These are phyloP conservation scores for Calonectria leucothoes DNA, from an alignment of 2,329 filamentous ascomycete species.

Conservation along the genomic window DNA sequence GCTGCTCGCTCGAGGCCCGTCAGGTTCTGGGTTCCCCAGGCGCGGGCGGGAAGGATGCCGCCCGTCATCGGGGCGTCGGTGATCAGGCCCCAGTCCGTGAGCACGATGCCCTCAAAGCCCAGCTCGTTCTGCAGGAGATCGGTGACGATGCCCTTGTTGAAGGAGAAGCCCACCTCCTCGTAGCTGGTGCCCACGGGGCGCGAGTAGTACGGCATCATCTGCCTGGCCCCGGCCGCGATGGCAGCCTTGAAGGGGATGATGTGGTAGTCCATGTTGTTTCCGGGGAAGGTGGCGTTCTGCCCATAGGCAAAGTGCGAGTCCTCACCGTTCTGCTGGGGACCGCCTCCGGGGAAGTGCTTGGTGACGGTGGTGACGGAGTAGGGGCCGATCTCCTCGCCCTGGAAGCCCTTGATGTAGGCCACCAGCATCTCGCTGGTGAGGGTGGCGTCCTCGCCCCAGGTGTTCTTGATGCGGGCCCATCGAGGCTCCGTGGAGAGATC, in stretches of 20 bases:
- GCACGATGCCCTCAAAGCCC: slow-evolving; percentile 61
- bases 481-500: slow-evolving; percentile 63
- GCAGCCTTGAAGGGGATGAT: slow-evolving; percentile 62
- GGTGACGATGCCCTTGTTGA: slow-evolving; percentile 62
- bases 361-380: slow-evolving; percentile 60
- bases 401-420: slow-evolving; percentile 61
- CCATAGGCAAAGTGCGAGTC: slow-evolving; percentile 65
- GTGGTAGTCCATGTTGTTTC: slow-evolving; percentile 62
- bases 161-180: slow-evolving; percentile 59
- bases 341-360: slow-evolving; percentile 66
- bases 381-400: slow-evolving; percentile 55
- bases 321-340: slow-evolving; percentile 60
- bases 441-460: slow-evolving; percentile 61
- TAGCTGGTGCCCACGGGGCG: slow-evolving; percentile 58
- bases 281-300: slow-evolving; percentile 63
- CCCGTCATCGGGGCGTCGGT: slow-evolving; percentile 56
- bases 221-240: slow-evolving; percentile 59
- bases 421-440: slow-evolving; percentile 51
- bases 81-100: slow-evolving; percentile 63
- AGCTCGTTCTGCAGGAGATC: slow-evolving; percentile 58
- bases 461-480: slow-evolving; percentile 59
- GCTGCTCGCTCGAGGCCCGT: slow-evolving; percentile 55
- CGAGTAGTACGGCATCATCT: slow-evolving; percentile 66
- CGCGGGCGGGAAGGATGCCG: slow-evolving; percentile 58
- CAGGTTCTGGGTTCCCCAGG: slow-evolving; percentile 61